Evolutionary conservation across 495 filamentous ascomycete genomes (phyloP).

Genomic region (Rhypophila decipiens): DNA sequence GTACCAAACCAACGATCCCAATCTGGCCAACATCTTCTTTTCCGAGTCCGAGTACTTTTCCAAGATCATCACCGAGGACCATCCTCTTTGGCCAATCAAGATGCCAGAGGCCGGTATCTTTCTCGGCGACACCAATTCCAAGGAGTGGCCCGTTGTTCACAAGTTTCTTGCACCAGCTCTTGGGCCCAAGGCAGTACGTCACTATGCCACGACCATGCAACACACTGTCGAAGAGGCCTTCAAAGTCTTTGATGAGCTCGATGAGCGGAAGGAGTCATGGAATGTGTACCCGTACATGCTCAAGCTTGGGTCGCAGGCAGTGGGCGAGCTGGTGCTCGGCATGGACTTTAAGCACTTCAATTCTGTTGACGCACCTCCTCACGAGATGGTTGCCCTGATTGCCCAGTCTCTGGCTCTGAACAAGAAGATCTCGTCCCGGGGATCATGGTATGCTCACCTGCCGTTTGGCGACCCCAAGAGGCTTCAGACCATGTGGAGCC

Average conservation of each 20-base stretch:
- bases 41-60: slow-evolving; percentile 44
- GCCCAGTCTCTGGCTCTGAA: slow-evolving; percentile 41
- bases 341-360: slow-evolving; percentile 49
- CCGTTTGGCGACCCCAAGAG: slow-evolving; percentile 46
- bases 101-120: slow-evolving; percentile 44
- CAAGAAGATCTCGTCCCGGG: slow-evolving; percentile 44
- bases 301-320: slow-evolving; percentile 49
- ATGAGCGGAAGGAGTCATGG: slow-evolving; percentile 39
- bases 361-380: slow-evolving; percentile 31
- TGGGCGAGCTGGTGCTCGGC: slow-evolving; percentile 45
- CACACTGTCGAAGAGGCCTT: slow-evolving; percentile 36
- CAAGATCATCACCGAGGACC: slow-evolving; percentile 43
- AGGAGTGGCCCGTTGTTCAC: slow-evolving; percentile 42
- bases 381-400: slow-evolving; percentile 35
- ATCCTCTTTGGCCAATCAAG: slow-evolving; percentile 44
- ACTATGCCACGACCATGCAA: slow-evolving; percentile 51
- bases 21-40: slow-evolving; percentile 34
- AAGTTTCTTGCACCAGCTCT: slow-evolving; percentile 52
- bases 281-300: slow-evolving; percentile 57
- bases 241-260: slow-evolving; percentile 48
- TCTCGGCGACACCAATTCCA: slow-evolving; percentile 42
- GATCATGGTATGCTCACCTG: slow-evolving; percentile 43
- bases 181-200: slow-evolving; percentile 47
- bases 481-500: slow-evolving; percentile 21
- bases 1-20: slow-evolving; percentile 47